Percentiles rank a stretch among this genome's conserved stretches.
phyloP scores from a whole-genome alignment of 768 basidiomycete species.

The Mrakia hoshinonis region DNA sequence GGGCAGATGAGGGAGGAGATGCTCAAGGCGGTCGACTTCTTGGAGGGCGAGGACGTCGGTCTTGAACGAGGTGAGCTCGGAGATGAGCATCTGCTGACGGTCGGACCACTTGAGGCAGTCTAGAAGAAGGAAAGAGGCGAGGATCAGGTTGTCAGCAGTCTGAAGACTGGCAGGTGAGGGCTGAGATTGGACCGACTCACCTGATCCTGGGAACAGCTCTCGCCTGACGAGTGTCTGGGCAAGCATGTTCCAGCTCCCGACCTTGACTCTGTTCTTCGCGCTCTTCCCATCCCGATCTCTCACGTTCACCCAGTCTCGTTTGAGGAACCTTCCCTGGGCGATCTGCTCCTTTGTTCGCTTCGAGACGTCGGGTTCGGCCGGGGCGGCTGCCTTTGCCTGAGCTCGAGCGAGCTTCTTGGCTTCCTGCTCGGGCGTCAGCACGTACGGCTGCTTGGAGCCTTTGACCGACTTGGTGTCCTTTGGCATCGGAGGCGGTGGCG shows the following conservation, averaged over 20 bases:
- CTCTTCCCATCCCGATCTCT: neutral
- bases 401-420: slow-evolving; percentile 12
- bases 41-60: slow-evolving; percentile 82
- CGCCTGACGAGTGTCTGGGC: slow-evolving; percentile 46
- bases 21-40: slow-evolving; percentile 80
- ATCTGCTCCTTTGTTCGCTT: slow-evolving; percentile 21
- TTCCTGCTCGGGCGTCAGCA: slow-evolving; percentile 20
- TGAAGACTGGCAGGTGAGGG: neutral
- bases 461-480: neutral
- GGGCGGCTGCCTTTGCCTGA: slow-evolving; percentile 5
- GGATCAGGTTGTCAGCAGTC: neutral
- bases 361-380: neutral
- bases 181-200: neutral
- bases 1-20: slow-evolving; percentile 59
- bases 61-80: slow-evolving; percentile 64
- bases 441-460: neutral
- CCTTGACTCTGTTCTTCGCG: neutral
- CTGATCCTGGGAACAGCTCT: slow-evolving; percentile 59
- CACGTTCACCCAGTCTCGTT: slow-evolving; percentile 2
- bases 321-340: slow-evolving; percentile 15
- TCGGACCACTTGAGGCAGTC: slow-evolving; percentile 68
- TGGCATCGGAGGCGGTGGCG: neutral
- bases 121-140: neutral
- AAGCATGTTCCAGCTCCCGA: slow-evolving; percentile 29
- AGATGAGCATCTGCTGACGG: slow-evolving; percentile 64